phyloP scores from a whole-genome alignment of 177 flowering plant species.

The Vitis hybrid region DNA sequence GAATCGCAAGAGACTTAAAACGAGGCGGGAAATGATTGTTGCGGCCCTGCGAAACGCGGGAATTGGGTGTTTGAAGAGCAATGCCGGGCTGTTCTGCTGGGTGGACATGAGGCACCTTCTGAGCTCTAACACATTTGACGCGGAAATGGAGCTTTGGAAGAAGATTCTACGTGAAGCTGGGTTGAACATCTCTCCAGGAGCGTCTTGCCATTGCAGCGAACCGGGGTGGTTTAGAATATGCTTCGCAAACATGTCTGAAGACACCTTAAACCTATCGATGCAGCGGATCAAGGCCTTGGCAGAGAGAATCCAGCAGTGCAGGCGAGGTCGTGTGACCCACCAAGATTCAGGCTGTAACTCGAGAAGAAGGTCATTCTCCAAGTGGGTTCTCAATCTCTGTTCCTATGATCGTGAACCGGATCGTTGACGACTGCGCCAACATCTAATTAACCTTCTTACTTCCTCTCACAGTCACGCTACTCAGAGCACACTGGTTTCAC shows the following conservation, averaged over 20 bases:
- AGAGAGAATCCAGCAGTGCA: slow-evolving; percentile 3
- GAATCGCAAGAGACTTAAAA: slow-evolving; percentile 37
- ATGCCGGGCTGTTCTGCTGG: slow-evolving; percentile 66
- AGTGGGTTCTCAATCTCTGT: slow-evolving; percentile 18
- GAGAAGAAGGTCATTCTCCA: slow-evolving; percentile 2
- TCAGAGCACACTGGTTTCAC: no score
- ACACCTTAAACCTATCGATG: slow-evolving; percentile 32
- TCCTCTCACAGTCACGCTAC: no score
- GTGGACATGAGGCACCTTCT: slow-evolving; percentile 49
- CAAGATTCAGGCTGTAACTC: neutral
- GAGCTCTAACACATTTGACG: slow-evolving; percentile 30
- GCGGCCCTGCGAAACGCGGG: slow-evolving; percentile 42
- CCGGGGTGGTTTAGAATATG: slow-evolving; percentile 61
- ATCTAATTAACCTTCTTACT: no score
- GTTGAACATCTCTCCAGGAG: slow-evolving; percentile 46
- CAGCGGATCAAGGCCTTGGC: slow-evolving; percentile 30
- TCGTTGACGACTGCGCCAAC: no score
- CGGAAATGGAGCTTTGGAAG: slow-evolving; percentile 44
- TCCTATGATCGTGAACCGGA: slow-evolving; percentile 12
- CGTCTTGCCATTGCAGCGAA: slow-evolving; percentile 49
- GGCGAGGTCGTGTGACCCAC: neutral
- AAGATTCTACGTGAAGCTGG: slow-evolving; percentile 29
- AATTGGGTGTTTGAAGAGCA: slow-evolving; percentile 47
- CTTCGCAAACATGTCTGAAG: slow-evolving; percentile 43
- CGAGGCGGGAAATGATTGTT: slow-evolving; percentile 38